A percentile compares a stretch with the other conserved stretches of the same genome.
Evolutionary conservation across 257 asterid species (phyloP).

Genomic region (Solanum microdontum): DNA sequence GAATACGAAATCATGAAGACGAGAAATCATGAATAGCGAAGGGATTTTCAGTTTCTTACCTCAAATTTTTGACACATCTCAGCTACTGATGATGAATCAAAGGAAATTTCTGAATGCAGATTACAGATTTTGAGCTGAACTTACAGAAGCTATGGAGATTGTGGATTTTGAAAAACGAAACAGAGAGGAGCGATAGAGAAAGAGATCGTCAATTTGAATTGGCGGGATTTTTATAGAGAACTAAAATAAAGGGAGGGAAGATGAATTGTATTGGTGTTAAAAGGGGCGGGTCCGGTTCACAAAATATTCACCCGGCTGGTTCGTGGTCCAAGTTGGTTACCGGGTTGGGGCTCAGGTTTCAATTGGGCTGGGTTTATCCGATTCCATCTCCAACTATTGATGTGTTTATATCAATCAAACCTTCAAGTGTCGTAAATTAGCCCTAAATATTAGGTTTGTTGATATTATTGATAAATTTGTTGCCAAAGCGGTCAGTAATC

Average conservation of each 20-base stretch:
- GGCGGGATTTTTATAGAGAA: neutral
- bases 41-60: neutral
- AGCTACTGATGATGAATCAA: neutral
- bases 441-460: too few relatives aligned
- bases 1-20: neutral
- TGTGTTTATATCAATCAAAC: too few relatives aligned
- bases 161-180: neutral
- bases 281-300: neutral
- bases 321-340: neutral
- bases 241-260: neutral
- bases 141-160: neutral
- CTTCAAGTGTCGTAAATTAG: too few relatives aligned
- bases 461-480: rapidly evolving
- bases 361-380: too few relatives aligned
- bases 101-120: neutral
- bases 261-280: neutral
- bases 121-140: neutral
- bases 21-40: neutral
- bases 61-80: neutral
- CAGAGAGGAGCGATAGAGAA: neutral
- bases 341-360: neutral
- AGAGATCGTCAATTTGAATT: neutral
- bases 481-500: rapidly evolving
- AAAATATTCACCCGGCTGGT: neutral
- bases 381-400: too few relatives aligned